Base-by-base conservation (phyloP, 805 yeast genomes). In the Lachancea mirantina region DNA sequence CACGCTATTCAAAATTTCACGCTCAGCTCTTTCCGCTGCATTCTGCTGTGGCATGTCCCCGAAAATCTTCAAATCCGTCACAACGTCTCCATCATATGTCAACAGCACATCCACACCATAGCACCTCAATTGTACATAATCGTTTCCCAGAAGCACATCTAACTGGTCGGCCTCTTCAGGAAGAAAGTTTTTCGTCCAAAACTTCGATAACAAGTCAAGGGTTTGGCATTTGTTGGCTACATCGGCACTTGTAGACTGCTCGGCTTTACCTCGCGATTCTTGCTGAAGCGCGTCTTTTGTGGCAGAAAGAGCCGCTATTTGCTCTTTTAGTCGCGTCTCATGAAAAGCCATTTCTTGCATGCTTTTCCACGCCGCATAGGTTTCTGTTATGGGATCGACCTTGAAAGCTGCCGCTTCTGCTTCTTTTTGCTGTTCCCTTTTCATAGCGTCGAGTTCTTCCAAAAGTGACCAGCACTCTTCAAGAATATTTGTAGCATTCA, bases 391-490 rank as follows among this genome's bases (percentile, higher is more conserved):
- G 2, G 33, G 23, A 18, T 35, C 34, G 10, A 30, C 39, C 16
- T 39, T 25, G 2, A 19, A 24, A 6, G 22, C 28, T 8, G 35
- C 30, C 6, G 23, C 22, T 11, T 37, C 46, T n/a, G 32, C 15
- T 8, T 33, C 33, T 34, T 46, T 40, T 10, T 30, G 23, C 23
- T 13, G 46, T 30, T 1, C 22, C 20, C 8, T 26, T 23, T 10
- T 27, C 13, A 11, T 20, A n/a, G 14, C 20, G 4, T 45, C 47
- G 15, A 50, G 39, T 24, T 49, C 50, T 7, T 37, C 39, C 15
- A 48, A 28, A 17, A 49, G 32, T 11, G 35, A 33, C 34, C 41
- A 41, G 34, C 58, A 56, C 11, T 46, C 46, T 11, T 53, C 57
- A 4, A 55, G 30, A 4, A 45, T 46, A 24, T 41, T 42, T 3